Evolutionary conservation across 176 grass and related monocot genomes (phyloP).

Genomic region (Thalia dealbata): DNA sequence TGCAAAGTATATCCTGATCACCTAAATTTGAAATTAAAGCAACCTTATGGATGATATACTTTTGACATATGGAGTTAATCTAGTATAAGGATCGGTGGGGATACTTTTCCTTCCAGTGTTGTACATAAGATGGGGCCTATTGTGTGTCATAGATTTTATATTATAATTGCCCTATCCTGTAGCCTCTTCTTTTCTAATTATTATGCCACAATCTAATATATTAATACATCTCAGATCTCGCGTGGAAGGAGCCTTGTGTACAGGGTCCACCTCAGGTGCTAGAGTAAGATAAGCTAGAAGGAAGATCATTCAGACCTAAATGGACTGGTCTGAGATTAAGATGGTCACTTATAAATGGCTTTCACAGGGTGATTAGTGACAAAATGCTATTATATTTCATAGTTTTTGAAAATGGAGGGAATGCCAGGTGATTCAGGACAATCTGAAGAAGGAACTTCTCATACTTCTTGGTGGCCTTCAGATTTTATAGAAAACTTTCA

Average conservation of each 20-base stretch:
- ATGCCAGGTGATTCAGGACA: slow-evolving; percentile 44
- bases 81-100: too few species aligned
- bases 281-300: neutral
- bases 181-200: neutral
- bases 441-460: slow-evolving; percentile 49
- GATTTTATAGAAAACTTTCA: slow-evolving; percentile 74
- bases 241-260: neutral
- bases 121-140: too few species aligned
- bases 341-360: slow-evolving; percentile 2
- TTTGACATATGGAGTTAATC: too few species aligned
- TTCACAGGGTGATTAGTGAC: slow-evolving; percentile 1
- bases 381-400: slow-evolving; percentile 14
- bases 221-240: neutral
- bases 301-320: neutral
- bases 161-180: too few species aligned
- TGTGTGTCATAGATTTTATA: too few species aligned
- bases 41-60: too few species aligned
- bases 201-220: neutral
- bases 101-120: too few species aligned
- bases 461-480: slow-evolving; percentile 65
- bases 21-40: too few species aligned
- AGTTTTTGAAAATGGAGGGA: slow-evolving; percentile 56
- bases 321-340: slow-evolving; percentile 2
- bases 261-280: neutral
- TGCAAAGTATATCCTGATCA: too few species aligned